A percentile compares a stretch with the other conserved stretches of the same genome.
Conservation (phyloP, 768 basidiomycete genomes). For the Lactarius sp. region DNA sequence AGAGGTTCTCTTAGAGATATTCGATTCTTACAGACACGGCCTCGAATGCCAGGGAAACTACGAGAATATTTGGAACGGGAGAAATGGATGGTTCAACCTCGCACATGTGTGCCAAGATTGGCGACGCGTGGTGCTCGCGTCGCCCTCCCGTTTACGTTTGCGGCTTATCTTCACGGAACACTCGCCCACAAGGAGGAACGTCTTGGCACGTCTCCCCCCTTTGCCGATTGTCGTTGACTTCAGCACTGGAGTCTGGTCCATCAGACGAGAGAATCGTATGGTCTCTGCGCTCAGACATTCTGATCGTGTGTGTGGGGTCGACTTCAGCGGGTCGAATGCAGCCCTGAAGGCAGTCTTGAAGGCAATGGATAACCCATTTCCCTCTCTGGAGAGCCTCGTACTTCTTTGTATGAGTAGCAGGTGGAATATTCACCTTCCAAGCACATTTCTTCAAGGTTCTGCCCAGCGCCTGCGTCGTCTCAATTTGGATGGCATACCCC, state of each 20-base stretch:
- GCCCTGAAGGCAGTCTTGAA: not conserved
- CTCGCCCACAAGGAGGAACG: not conserved
- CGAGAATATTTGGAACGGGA: not conserved
- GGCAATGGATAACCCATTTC: not conserved
- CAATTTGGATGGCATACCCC: not conserved
- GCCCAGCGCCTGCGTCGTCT: not conserved
- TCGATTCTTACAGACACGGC: not conserved
- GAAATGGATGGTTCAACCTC: not conserved
- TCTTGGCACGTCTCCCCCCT: too few relatives aligned
- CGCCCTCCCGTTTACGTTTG: not conserved
- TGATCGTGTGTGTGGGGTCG: not conserved
- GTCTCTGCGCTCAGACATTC: not conserved
- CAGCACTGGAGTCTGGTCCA: not conserved
- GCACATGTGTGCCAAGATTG: not conserved
- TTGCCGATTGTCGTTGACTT: not conserved
- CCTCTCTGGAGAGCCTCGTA: not conserved
- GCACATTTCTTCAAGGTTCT: not conserved
- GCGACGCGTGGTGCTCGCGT: not conserved
- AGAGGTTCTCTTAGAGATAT: not conserved
- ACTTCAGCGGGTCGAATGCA: too few relatives aligned
- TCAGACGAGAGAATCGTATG: not conserved
- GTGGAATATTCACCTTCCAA: not conserved
- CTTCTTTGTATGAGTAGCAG: too few relatives aligned
- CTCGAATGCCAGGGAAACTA: too few relatives aligned
- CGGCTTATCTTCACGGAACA: not conserved